Base-by-base conservation (phyloP, 192 early-diverging fungal species). In the Ramicandelaber brevisporus region DNA sequence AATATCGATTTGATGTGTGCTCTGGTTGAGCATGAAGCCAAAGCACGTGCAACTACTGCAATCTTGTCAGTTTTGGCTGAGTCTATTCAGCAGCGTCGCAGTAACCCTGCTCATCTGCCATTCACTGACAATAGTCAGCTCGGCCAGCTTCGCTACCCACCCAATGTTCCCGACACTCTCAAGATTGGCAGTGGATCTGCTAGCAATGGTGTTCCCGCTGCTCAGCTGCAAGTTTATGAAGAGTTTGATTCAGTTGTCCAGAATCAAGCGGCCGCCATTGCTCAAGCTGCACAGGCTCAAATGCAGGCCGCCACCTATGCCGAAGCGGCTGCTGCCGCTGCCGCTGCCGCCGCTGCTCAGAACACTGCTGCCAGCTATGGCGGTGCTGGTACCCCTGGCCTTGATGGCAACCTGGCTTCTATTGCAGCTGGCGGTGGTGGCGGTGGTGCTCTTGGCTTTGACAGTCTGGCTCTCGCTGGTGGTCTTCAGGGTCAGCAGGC, bases 1-100 rank as follows among this genome's bases (percentile, higher is more conserved):
- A 98, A 98, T 43, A 44, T 95, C 30, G 93, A 98, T 24, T 56
- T 92, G 17, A 85, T 78, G 6, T 92, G 86, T 44, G 70, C 83
- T 0, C 68, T 98, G 16, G 78, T 92, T 31, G 87, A 98, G 46
- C 83, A 86, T 43, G 77, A 85, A 14, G 87, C 93, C 1, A 81
- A 82, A 39, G 85, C 92, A 43, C 89, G 89, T 34, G 80, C 86
- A 1, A 57, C 79, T n/a, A 58, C 73, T n/a, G 85, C 92, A 37
- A 87, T 98, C 24, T 85, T 90, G 48, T 71, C 84, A 27, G 43
- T 57, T n/a, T 55, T 98, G 27, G 49, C 53, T 6, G 35, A 61
- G 4, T 57, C 74, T 15, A 89, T 67, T 31, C 31, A 55, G 14
- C 66, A 54, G 23, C 63, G 93, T 17, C 68, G 77, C 50, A 83